Percentiles rank a stretch among this genome's conserved stretches.
Conservation (phyloP, 495 filamentous ascomycete species). For the Hypoxylon rickii region DNA sequence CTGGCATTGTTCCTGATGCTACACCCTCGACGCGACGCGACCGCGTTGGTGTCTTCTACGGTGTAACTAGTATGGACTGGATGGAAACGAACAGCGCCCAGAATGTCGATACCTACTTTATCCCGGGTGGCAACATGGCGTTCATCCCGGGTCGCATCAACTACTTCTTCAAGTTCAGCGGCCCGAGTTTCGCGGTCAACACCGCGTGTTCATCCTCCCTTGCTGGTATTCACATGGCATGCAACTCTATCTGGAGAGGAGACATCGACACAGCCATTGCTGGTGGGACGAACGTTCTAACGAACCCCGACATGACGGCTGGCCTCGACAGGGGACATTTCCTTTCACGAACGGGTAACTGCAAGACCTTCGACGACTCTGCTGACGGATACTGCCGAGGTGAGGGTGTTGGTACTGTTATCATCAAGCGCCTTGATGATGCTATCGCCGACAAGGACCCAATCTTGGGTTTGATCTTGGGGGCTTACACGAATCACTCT, state of each 20-base stretch:
- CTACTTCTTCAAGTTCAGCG: conserved; percentile 47
- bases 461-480: conserved; percentile 58
- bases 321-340: conserved; percentile 53
- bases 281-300: conserved; percentile 69
- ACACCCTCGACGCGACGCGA: conserved; percentile 62
- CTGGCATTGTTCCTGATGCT: conserved; percentile 73
- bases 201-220: conserved; percentile 54
- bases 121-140: conserved; percentile 75
- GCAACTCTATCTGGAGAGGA: conserved; percentile 65
- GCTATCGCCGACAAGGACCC: conserved; percentile 48
- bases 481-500: conserved; percentile 51
- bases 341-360: conserved; percentile 35
- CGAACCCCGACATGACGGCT: conserved; percentile 71
- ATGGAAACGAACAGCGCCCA: conserved; percentile 73
- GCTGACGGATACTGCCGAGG: conserved; percentile 67
- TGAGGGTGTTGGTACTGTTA: conserved; percentile 55
- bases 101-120: conserved; percentile 81
- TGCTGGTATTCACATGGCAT: conserved; percentile 45
- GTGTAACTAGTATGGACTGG: conserved; percentile 74
- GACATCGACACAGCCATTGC: conserved; percentile 66
- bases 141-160: conserved; percentile 55
- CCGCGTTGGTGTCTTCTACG: conserved; percentile 51
- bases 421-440: conserved; percentile 54
- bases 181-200: conserved; percentile 46
- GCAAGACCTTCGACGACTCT: conserved; percentile 28